Base-by-base conservation (phyloP, 345 rosid species). In the Crucihimalaya himalaica region DNA sequence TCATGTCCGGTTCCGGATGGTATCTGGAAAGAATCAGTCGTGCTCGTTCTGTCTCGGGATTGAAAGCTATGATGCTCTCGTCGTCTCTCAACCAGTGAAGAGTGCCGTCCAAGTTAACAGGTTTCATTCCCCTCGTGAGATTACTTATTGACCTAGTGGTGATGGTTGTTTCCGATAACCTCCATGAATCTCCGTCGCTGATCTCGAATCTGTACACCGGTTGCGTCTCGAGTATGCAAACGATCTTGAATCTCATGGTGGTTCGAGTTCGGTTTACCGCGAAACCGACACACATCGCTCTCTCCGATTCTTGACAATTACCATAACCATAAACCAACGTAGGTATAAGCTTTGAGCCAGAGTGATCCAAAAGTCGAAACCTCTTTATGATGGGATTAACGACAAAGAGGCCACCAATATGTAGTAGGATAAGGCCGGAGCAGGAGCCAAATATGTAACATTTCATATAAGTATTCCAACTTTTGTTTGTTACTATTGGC, bases 81-180 rank as follows among this genome's bases (percentile, higher is more conserved):
- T 71, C 58, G 19, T 59, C 3, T 59, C 75, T 71, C 50, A 59
- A 5, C 75, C 67, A 71, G 8, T 71, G 59, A 21, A 71, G 59
- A 21, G 15, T 18, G 8, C 8, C 20, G 1, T 23, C 27, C 4
- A 70, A 47, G 34, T 70, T 59, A 45, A 70, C 67, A 58, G 19
- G 66, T 59, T 32, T 59, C 58, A 16, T 35, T 3, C 16, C 11
- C 51, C 3, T 0, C 1, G n/a, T n/a, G n/a, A 29, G 51, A 18
- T 18, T 5, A 46, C 51, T 18, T 8, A 3, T 46, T 8, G 23
- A 18, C 23, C 51, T 46, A 16, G 51, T 18, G 23, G 51, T 46
- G 20, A 46, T 18, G 20, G 23, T 46, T 2, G 35, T 54, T 15
- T 70, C 13, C 0, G 48, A 58, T 20, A 16, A 1, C 15, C 35